phyloP scores from a whole-genome alignment of 2,329 filamentous ascomycete species.

The Fusarium miscanthi region DNA sequence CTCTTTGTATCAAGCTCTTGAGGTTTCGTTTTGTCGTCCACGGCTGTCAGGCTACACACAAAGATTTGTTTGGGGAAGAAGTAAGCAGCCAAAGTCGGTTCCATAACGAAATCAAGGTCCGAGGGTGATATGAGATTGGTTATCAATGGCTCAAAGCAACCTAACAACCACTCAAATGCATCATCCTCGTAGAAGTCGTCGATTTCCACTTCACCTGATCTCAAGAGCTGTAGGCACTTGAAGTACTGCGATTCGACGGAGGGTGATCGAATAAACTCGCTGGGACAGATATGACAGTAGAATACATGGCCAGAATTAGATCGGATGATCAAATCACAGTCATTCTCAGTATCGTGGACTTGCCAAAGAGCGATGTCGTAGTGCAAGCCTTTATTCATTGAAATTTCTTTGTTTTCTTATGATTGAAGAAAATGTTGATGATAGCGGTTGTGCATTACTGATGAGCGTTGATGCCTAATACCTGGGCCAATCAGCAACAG shows the following conservation, averaged over 20 bases:
- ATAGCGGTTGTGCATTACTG: no score
- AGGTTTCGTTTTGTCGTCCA: neutral
- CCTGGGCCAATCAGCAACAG: no score
- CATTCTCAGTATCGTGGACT: neutral
- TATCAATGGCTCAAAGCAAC: neutral
- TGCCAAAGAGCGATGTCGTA: neutral
- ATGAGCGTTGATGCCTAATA: no score
- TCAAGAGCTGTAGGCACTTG: rapidly evolving
- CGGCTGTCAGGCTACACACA: rapidly evolving
- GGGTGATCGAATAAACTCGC: neutral
- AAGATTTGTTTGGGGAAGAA: neutral
- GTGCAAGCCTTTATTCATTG: no score
- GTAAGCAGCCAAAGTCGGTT: neutral
- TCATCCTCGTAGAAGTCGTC: neutral
- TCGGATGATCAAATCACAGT: neutral
- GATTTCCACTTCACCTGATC: neutral
- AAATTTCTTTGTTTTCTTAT: no score
- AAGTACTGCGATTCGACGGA: neutral
- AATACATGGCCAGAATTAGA: neutral
- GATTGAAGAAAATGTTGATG: no score
- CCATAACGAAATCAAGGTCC: rapidly evolving
- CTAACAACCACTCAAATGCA: neutral
- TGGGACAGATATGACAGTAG: neutral
- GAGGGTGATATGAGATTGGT: neutral
- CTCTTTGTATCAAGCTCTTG: rapidly evolving